phyloP scores from a whole-genome alignment of 345 rosid species.

The Gossypium rotundifolium region DNA sequence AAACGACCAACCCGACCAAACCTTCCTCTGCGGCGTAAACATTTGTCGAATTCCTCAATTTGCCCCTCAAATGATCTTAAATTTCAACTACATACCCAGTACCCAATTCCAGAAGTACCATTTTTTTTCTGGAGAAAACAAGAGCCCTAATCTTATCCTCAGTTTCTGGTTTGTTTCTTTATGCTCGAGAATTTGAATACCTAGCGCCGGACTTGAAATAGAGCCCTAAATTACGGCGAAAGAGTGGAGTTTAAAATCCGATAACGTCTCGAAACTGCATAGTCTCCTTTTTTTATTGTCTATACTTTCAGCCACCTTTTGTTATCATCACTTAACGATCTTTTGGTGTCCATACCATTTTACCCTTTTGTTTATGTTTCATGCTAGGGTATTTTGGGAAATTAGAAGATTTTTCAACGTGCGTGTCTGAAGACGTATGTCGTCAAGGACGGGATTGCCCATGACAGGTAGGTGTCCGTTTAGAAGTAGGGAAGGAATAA shows the following conservation, averaged over 20 bases:
- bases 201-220: slow-evolving; percentile 57
- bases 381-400: slow-evolving; percentile 20
- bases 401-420: slow-evolving; percentile 1
- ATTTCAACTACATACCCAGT: slow-evolving; percentile 19
- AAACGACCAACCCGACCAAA: slow-evolving; percentile 65
- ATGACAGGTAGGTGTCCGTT: slow-evolving; percentile 8
- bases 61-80: slow-evolving; percentile 19
- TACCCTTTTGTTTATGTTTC: slow-evolving; percentile 22
- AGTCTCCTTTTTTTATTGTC: slow-evolving; percentile 14
- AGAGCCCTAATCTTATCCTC: slow-evolving; percentile 5
- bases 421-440: slow-evolving; percentile 8
- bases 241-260: slow-evolving; percentile 64
- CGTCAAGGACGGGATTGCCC: slow-evolving; percentile 21
- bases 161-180: slow-evolving; percentile 5
- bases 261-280: slow-evolving; percentile 61
- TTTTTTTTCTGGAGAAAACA: background rate
- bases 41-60: slow-evolving; percentile 29
- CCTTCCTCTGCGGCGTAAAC: slow-evolving; percentile 75
- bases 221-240: slow-evolving; percentile 62
- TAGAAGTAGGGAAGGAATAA: background rate
- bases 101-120: slow-evolving; percentile 16
- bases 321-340: background rate
- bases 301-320: slow-evolving; percentile 24
- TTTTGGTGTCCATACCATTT: background rate
- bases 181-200: slow-evolving; percentile 14